These are phyloP conservation scores for Schizopora paradoxa DNA, from an alignment of 1,284 basidiomycete genomes.

Conservation along the genomic window DNA sequence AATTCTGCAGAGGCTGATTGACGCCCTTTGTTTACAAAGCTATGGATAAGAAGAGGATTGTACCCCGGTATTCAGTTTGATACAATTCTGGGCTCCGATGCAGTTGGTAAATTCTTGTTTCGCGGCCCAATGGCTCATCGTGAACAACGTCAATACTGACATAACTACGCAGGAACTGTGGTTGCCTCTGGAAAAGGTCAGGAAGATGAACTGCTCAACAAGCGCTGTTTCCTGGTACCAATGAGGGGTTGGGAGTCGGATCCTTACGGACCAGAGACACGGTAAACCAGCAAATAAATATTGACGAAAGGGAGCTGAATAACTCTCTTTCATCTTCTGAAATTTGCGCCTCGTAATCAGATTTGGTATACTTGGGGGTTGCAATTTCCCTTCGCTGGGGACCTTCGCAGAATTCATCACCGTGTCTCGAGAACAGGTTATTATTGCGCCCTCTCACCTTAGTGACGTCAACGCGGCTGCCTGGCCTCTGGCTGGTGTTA, in stretches of 20 bases:
- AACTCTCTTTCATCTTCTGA: background rate
- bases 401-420: constrained; percentile 77
- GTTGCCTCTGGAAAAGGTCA: constrained; percentile 46
- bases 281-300: constrained; percentile 25
- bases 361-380: constrained; percentile 59
- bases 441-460: constrained; percentile 65
- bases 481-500: constrained; percentile 74
- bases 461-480: constrained; percentile 67
- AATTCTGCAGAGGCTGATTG: constrained; percentile 4
- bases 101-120: constrained; percentile 68
- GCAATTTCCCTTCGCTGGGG: constrained; percentile 47
- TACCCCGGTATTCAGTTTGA: constrained; percentile 66
- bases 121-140: no score
- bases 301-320: constrained; percentile 21
- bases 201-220: constrained; percentile 55
- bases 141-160: background rate
- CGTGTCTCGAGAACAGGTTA: constrained; percentile 65
- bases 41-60: constrained; percentile 68
- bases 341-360: constrained; percentile 27
- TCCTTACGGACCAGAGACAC: constrained; percentile 52
- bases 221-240: constrained; percentile 71
- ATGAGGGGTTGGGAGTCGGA: constrained; percentile 71
- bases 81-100: constrained; percentile 66
- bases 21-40: constrained; percentile 32
- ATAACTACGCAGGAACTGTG: constrained; percentile 45